Evolutionary conservation across 2,329 filamentous ascomycete species (phyloP).

Genomic region (Coleophoma eucalyptorum): DNA sequence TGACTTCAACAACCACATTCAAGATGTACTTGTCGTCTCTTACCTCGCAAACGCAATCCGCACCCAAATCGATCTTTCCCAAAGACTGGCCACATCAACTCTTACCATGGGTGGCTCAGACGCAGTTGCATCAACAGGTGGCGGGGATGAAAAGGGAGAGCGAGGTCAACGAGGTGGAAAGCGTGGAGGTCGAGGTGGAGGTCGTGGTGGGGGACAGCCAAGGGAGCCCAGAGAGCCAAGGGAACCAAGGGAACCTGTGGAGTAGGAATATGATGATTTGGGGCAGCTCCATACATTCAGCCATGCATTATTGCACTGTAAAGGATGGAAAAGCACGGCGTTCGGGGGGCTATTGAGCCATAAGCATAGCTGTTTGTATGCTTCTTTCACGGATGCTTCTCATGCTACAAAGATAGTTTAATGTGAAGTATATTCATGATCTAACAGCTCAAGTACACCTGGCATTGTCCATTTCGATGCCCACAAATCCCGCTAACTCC

Average conservation of each 20-base stretch:
- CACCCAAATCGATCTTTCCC: conserved; percentile 97
- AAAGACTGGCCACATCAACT: conserved; percentile 81
- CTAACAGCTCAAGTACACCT: conserved; percentile 26
- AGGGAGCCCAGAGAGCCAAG: conserved; percentile 41
- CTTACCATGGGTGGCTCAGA: conserved; percentile 54
- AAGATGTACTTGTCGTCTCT: conserved; percentile 96
- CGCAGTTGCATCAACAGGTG: conserved; percentile 28
- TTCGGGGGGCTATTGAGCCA: conserved; percentile 46
- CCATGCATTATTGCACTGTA: conserved; percentile 27
- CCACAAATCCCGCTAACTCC: conserved; percentile 26
- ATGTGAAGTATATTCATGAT: conserved; percentile 17
- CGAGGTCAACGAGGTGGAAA: conserved; percentile 40
- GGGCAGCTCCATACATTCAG: conserved; percentile 23
- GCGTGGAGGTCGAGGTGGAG: conserved; percentile 43
- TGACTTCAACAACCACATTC: conserved; percentile 99
- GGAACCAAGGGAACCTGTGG: conserved; percentile 49
- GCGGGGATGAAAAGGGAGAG: conserved; percentile 40
- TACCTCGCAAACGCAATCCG: conserved; percentile 98
- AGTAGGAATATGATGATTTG: conserved; percentile 29
- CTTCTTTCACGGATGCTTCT: conserved; percentile 7
- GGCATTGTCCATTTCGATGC: conserved; percentile 23
- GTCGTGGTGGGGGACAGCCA: conserved; percentile 47
- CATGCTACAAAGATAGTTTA: conserved; percentile 9
- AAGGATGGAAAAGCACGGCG: conserved; percentile 30
- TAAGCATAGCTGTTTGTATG: conserved; percentile 21